phyloP scores from a whole-genome alignment of 805 yeast genomes.

The Myxozyma melibiosi region DNA sequence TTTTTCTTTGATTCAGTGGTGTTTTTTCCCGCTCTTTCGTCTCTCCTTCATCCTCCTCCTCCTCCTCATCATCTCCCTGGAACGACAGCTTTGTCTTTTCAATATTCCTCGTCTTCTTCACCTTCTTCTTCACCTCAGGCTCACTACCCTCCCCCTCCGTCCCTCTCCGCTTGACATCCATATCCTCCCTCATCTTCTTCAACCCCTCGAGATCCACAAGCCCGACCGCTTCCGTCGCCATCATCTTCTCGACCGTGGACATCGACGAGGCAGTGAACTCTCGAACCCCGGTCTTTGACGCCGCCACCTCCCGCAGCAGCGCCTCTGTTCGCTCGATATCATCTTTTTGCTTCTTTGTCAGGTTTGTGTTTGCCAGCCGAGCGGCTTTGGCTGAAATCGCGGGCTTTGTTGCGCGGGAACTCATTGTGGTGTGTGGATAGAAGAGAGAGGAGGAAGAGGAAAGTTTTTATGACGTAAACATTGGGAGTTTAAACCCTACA shows the following conservation, averaged over 20 bases:
- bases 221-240: conserved; percentile 21
- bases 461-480: neutral
- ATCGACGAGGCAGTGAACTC: conserved; percentile 13
- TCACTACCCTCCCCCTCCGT: neutral
- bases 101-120: conserved; percentile 9
- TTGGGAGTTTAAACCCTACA: no score
- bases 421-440: neutral
- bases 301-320: conserved; percentile 14
- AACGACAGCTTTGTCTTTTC: conserved; percentile 6
- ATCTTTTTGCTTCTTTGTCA: conserved; percentile 13
- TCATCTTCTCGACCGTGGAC: conserved; percentile 16
- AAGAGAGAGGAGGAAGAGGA: neutral
- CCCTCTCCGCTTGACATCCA: neutral
- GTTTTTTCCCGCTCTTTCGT: neutral
- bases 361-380: neutral
- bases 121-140: neutral
- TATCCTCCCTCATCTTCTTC: conserved; percentile 16
- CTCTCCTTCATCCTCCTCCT: conserved; percentile 17
- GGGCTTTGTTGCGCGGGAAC: neutral
- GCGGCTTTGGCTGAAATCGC: neutral
- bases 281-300: conserved; percentile 17
- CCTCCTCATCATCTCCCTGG: conserved; percentile 8
- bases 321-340: neutral
- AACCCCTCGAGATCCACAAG: conserved; percentile 12
- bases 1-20: conserved; percentile 9